Conservation (phyloP, 345 rosid genomes). For the Acer yangbiense region DNA sequence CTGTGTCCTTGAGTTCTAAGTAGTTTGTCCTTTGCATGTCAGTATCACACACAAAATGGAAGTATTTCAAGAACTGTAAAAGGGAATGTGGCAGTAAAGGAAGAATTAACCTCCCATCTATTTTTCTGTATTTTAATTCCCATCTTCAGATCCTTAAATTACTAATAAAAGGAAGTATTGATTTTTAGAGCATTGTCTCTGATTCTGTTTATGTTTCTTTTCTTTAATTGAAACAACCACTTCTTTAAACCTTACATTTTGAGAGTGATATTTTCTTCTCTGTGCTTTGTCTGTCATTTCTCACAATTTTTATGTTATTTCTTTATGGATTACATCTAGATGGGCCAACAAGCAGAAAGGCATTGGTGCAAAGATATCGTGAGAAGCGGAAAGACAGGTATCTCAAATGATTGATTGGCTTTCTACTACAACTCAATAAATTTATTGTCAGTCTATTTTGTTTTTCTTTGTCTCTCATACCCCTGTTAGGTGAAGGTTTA, state of each 20-base stretch:
- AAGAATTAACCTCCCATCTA: not conserved
- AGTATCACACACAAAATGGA: not conserved
- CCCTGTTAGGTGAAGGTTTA: slow-evolving; percentile 57
- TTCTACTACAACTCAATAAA: slow-evolving; percentile 6
- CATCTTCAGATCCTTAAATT: not conserved
- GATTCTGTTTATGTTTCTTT: not conserved
- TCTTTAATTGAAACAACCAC: not conserved
- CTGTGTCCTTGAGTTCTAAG: not conserved
- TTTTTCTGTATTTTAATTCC: not conserved
- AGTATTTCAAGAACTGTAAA: not conserved
- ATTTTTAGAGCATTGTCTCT: not conserved
- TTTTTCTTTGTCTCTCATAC: slow-evolving; percentile 36
- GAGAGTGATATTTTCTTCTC: not conserved
- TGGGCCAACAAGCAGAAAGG: slow-evolving; percentile 33
- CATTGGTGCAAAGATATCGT: slow-evolving; percentile 35
- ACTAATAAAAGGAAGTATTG: not conserved
- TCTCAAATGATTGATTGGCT: slow-evolving; percentile 21
- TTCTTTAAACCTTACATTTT: not conserved
- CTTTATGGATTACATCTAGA: slow-evolving; percentile 18
- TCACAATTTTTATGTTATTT: not conserved
- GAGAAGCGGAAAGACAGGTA: slow-evolving; percentile 41
- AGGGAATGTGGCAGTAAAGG: not conserved
- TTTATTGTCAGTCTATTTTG: slow-evolving; percentile 15
- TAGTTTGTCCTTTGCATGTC: not conserved
- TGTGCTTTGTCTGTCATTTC: slow-evolving; percentile 3